Conservation (phyloP, 768 basidiomycete genomes). For the Sporobolomyces roseus region DNA sequence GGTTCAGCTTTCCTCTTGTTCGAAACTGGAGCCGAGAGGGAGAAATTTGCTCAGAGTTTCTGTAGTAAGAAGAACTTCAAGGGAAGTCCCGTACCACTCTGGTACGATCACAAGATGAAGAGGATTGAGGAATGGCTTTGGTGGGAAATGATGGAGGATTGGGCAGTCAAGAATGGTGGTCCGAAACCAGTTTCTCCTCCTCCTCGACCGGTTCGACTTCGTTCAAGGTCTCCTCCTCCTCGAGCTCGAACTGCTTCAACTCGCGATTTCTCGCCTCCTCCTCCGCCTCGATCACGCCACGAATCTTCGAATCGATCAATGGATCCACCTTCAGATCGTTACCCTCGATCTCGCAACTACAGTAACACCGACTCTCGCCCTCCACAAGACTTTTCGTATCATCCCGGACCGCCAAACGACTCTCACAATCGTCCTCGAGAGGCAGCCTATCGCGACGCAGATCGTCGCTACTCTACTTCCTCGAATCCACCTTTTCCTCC, state of each 20-base stretch:
- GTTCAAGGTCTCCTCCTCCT: background rate
- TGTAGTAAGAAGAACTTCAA: background rate
- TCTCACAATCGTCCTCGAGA: no score
- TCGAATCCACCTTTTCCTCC: no score
- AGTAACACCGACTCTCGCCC: background rate
- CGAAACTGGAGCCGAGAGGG: background rate
- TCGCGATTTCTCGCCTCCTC: background rate
- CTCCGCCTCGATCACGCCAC: background rate
- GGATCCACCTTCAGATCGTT: background rate
- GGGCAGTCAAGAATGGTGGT: background rate
- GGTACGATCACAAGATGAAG: background rate
- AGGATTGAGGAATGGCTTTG: background rate
- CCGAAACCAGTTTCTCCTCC: no score
- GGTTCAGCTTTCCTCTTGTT: slow-evolving; percentile 12
- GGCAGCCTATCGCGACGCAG: background rate
- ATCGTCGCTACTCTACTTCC: background rate
- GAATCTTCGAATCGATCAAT: background rate
- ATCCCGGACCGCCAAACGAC: no score
- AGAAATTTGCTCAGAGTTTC: background rate
- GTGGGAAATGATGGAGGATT: background rate
- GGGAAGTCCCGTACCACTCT: background rate
- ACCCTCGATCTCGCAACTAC: background rate
- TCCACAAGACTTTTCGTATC: background rate
- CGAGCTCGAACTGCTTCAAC: background rate
- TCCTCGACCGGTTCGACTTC: no score